Evolutionary conservation across 2,329 filamentous ascomycete species (phyloP).

Genomic region (Ascochyta clinopodiicola): DNA sequence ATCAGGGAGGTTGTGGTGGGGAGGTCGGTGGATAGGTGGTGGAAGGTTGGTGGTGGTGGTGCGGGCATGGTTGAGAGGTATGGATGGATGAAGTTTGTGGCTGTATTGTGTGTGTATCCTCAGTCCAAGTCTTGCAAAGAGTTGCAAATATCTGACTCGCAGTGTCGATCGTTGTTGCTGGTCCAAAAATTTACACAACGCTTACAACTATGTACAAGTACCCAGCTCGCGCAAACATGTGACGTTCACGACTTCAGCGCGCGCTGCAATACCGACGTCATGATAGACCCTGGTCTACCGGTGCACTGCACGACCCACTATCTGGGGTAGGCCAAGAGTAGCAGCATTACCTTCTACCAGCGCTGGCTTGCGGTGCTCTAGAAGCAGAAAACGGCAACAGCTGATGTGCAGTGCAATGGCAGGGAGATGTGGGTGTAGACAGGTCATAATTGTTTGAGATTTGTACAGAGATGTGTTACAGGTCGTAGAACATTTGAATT

Average conservation of each 20-base stretch:
- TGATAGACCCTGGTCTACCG: slow-evolving; percentile 23
- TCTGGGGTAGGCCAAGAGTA: slow-evolving; percentile 10
- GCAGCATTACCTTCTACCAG: not conserved
- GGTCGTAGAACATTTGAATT: not conserved
- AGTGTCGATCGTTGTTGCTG: not conserved
- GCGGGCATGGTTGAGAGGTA: not conserved
- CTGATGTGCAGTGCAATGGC: too few relatives aligned
- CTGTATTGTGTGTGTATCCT: not conserved
- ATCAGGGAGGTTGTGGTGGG: slow-evolving; percentile 20
- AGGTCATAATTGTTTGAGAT: too few relatives aligned
- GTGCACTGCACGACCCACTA: not conserved
- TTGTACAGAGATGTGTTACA: not conserved
- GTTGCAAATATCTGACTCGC: not conserved
- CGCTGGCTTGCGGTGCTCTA: too few relatives aligned
- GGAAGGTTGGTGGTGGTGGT: not conserved
- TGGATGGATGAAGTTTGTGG: not conserved
- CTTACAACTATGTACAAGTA: not conserved
- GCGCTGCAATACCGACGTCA: slow-evolving; percentile 27
- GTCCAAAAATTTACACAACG: not conserved
- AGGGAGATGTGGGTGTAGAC: too few relatives aligned
- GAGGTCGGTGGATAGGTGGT: slow-evolving; percentile 19
- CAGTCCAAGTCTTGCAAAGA: not conserved
- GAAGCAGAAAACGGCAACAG: too few relatives aligned
- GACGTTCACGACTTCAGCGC: slow-evolving; percentile 8
- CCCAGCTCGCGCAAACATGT: slow-evolving; percentile 8